Conservation (phyloP, 2,329 filamentous ascomycete species). For the Ophiostoma himal-ulmi region DNA sequence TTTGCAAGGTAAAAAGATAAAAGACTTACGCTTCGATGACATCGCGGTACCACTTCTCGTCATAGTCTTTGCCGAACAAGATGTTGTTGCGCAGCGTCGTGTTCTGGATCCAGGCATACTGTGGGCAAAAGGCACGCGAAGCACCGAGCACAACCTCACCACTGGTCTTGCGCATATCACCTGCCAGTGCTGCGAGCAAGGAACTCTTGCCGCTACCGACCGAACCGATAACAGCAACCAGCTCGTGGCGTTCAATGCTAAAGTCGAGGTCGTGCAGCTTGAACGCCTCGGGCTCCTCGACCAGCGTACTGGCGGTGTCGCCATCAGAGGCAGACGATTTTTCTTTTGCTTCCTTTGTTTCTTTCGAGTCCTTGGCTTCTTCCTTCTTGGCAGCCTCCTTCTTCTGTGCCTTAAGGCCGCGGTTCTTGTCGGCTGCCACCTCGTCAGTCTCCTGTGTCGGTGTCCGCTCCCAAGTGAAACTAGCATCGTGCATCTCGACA, state of each 20-base stretch:
- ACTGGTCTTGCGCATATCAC: conserved; percentile 81
- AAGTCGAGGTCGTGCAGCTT: conserved; percentile 64
- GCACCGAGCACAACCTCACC: conserved; percentile 72
- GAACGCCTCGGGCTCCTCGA: conserved; percentile 62
- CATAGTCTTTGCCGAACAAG: conserved; percentile 73
- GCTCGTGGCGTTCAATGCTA: conserved; percentile 64
- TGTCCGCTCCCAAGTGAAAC: conserved; percentile 81
- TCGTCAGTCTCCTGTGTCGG: conserved; percentile 48
- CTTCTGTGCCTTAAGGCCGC: not conserved
- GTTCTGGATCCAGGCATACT: conserved; percentile 98
- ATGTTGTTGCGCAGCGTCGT: conserved; percentile 83
- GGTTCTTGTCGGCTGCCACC: conserved; percentile 20
- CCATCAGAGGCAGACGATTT: conserved; percentile 31
- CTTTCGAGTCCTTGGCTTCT: conserved; percentile 34
- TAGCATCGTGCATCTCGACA: conserved; percentile 64
- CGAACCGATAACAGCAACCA: conserved; percentile 79
- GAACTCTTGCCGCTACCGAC: conserved; percentile 90
- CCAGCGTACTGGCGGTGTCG: conserved; percentile 50
- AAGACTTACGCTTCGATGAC: conserved; percentile 63
- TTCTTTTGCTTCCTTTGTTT: not conserved
- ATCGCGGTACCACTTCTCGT: conserved; percentile 71
- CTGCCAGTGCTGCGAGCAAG: conserved; percentile 78
- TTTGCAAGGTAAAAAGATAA: not conserved
- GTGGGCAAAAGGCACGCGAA: conserved; percentile 82
- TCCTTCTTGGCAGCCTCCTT: conserved; percentile 33